Conservation (phyloP, 73 alveolate genomes). For the Tetrahymena malaccensis region DNA sequence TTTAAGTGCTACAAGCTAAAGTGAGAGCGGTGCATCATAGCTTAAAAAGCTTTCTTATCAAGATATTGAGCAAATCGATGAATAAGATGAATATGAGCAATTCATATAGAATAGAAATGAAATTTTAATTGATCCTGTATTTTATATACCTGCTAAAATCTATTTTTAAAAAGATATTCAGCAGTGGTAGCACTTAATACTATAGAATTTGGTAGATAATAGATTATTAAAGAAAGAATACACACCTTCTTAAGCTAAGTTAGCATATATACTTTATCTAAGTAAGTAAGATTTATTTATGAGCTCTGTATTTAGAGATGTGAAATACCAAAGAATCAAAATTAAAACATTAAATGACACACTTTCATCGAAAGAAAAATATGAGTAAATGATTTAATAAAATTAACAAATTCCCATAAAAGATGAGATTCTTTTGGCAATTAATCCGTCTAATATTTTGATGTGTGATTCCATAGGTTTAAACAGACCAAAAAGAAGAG, state of each 20-base stretch:
- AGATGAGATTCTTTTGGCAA: background rate
- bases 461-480: background rate
- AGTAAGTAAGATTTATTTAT: background rate
- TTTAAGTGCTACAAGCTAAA: background rate
- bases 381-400: background rate
- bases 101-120: background rate
- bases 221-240: background rate
- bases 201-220: background rate
- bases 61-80: background rate
- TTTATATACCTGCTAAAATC: background rate
- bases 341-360: background rate
- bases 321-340: background rate
- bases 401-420: background rate
- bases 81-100: background rate
- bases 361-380: background rate
- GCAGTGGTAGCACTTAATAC: background rate
- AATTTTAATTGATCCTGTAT: background rate
- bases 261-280: background rate
- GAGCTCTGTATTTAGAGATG: background rate
- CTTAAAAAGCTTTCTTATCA: background rate
- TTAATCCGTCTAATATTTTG: background rate
- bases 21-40: background rate
- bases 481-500: background rate
- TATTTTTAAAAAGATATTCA: background rate
- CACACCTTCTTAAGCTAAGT: background rate